phyloP scores from a whole-genome alignment of 768 basidiomycete species.

The Mrakia blollopis region DNA sequence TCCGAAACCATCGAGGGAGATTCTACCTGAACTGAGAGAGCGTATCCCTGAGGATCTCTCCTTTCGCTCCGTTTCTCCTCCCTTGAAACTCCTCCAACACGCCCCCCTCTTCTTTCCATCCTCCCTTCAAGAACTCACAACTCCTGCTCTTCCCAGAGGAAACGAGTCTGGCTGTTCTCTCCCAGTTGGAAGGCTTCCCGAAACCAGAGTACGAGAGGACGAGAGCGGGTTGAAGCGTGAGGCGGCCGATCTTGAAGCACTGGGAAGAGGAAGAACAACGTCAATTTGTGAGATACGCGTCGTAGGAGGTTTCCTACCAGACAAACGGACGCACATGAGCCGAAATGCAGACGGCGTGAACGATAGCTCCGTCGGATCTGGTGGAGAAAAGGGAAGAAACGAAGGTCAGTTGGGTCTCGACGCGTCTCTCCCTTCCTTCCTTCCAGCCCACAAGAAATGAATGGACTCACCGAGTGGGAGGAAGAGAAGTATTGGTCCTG shows the following conservation, averaged over 20 bases:
- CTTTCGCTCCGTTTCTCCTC: background rate
- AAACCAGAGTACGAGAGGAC: conserved; percentile 23
- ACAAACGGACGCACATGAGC: background rate
- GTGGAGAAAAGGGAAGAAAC: too few species aligned
- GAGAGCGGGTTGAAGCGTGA: conserved; percentile 21
- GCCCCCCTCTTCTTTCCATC: conserved; percentile 2
- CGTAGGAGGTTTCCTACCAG: background rate
- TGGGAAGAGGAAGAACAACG: background rate
- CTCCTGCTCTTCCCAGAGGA: background rate
- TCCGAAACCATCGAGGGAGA: background rate
- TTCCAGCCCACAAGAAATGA: too few species aligned
- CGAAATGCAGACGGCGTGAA: background rate
- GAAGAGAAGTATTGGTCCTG: background rate
- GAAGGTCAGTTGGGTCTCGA: too few species aligned
- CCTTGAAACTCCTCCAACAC: background rate
- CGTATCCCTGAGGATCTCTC: background rate
- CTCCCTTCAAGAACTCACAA: conserved; percentile 3
- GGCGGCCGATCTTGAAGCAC: conserved; percentile 30
- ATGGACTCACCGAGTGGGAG: background rate
- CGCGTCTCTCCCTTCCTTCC: too few species aligned
- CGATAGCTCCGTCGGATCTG: conserved; percentile 14
- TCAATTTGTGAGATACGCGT: background rate
- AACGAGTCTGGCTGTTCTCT: background rate
- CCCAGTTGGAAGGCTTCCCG: conserved; percentile 7
- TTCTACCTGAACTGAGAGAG: background rate